Conservation (phyloP, 108 stramenopile genomes). For the Discostella stelligeroides region DNA sequence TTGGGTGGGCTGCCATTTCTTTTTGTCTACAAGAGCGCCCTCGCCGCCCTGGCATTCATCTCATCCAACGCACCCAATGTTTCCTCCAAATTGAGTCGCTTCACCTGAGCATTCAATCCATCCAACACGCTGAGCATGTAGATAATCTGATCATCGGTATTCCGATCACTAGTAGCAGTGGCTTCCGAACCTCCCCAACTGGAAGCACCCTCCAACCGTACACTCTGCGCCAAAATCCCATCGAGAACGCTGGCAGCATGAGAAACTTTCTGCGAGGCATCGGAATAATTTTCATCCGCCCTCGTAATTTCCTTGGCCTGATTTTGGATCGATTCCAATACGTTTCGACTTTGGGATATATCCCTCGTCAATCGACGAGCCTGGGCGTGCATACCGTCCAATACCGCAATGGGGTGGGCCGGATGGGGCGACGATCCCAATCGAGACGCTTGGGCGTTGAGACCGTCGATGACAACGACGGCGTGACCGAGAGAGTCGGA, state of each 20-base stretch:
- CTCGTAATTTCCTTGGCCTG: conserved; percentile 29
- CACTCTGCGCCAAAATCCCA: conserved; percentile 34
- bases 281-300: conserved; percentile 15
- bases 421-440: conserved; percentile 22
- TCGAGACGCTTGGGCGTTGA: conserved; percentile 42
- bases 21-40: background rate
- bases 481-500: conserved; percentile 45
- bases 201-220: conserved; percentile 31
- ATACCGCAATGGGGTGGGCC: conserved; percentile 32
- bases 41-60: conserved; percentile 38
- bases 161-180: background rate
- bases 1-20: too few relatives aligned
- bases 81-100: conserved; percentile 34
- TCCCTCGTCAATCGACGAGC: conserved; percentile 26
- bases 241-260: conserved; percentile 41
- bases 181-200: conserved; percentile 2
- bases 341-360: conserved; percentile 9
- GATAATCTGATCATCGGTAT: conserved; percentile 33
- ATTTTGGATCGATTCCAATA: conserved; percentile 21
- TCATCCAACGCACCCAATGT: conserved; percentile 42
- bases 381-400: conserved; percentile 45
- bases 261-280: conserved; percentile 7
- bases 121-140: conserved; percentile 46
- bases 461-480: conserved; percentile 34
- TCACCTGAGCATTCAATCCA: conserved; percentile 46